Base-by-base conservation (phyloP, 371 early-diverging fungal species). In the Saksenaea vasiformis region DNA sequence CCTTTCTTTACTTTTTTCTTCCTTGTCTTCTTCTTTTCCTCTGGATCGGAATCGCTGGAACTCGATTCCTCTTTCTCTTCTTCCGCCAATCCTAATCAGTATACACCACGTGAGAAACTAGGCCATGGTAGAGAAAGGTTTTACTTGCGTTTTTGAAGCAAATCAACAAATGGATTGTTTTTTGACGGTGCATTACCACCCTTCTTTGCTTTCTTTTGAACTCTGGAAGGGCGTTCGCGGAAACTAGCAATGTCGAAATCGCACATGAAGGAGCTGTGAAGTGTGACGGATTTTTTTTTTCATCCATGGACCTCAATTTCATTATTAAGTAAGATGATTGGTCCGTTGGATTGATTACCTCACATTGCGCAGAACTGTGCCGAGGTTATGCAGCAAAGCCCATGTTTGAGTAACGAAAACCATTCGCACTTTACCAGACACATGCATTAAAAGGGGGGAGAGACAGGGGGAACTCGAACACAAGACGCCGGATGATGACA, bases 191-290 rank as follows among this genome's bases (percentile, higher is more conserved):
- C 13, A 31, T 57, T 41, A 8, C 19, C 22, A 5, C 43, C 43
- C 24, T 41, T 36, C n/a, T 58, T 58, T n/a, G 22, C 38, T 17
- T 58, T 58, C 41, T 58, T 58, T 28, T 24, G 19, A 24, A 28
- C 11, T 41, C 10, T 19, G 26, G 31, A 39, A 38, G 37, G n/a
- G 3, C 41, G 62, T 24, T 62, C 56, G 8, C 66, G 63, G 47
- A 67, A 54, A 37, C 59, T 65, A 34, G 69, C 39, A 53, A 76
- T 76, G 51, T 76, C 77, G 56, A 76, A 76, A 67, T 69, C 69
- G 54, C 64, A 55, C 77, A 76, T 76, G 24, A 55, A 35, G 26
- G 43, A 14, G 17, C 24, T 31, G 28, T 35, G 17, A 31, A 22
- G 3, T 38, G 24, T 38, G 36, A 11, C 11, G 15, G 54, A 13